Evolutionary conservation across 2,329 filamentous ascomycete genomes (phyloP).

Genomic region (Penicillium palitans): DNA sequence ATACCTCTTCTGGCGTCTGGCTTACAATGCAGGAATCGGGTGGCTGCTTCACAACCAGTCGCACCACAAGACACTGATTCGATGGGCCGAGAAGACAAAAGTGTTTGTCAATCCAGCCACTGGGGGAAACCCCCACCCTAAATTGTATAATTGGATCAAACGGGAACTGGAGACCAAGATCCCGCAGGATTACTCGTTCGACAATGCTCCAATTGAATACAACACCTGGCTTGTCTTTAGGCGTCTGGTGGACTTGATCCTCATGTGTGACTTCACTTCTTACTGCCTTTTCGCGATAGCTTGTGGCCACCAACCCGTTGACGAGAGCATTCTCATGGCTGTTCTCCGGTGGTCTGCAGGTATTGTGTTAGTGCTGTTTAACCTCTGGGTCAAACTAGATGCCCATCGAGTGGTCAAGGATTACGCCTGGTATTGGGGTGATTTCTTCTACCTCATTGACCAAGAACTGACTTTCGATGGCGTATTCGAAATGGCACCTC

Average conservation of each 20-base stretch:
- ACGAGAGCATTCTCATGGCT: constrained; percentile 69
- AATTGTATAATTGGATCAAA: constrained; percentile 81
- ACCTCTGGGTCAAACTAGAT: constrained; percentile 97
- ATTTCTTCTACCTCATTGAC: constrained; percentile 98
- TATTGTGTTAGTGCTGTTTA: constrained; percentile 80
- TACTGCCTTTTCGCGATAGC: constrained; percentile 95
- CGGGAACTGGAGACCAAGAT: constrained; percentile 93
- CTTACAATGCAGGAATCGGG: constrained; percentile 93
- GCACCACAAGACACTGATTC: constrained; percentile 78
- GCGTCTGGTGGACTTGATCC: constrained; percentile 89
- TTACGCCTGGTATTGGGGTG: constrained; percentile 99
- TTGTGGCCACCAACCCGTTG: constrained; percentile 72
- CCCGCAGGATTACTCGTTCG: constrained; percentile 87
- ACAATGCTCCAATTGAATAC: constrained; percentile 92
- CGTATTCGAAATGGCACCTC: constrained; percentile 97
- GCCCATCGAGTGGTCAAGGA: constrained; percentile 98
- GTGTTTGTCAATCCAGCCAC: constrained; percentile 81
- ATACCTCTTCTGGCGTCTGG: constrained; percentile 89
- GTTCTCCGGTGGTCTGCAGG: constrained; percentile 76
- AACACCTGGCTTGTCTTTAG: constrained; percentile 98
- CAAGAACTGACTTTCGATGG: constrained; percentile 97
- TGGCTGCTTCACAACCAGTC: constrained; percentile 87
- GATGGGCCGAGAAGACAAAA: constrained; percentile 81
- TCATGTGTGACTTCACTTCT: constrained; percentile 98
- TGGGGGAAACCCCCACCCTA: constrained; percentile 79